These are phyloP conservation scores for Zygosaccharomyces bailii DNA, from an alignment of 805 yeast genomes.

Conservation along the genomic window DNA sequence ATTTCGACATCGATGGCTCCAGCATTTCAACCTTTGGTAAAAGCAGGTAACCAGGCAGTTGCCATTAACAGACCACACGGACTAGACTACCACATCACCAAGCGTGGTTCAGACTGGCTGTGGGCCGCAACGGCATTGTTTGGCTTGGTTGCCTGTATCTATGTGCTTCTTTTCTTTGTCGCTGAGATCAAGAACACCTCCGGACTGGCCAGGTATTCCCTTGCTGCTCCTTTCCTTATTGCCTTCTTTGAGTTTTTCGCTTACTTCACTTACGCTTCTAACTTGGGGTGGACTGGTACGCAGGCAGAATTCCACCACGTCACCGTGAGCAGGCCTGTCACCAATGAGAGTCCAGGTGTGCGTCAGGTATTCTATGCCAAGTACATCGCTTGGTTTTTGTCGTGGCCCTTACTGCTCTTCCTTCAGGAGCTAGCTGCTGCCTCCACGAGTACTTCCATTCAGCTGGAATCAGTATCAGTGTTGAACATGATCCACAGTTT, in stretches of 20 bases:
- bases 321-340: slow-evolving; percentile 25
- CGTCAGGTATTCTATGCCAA: slow-evolving; percentile 46
- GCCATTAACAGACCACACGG: slow-evolving; percentile 42
- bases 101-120: slow-evolving; percentile 63
- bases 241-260: slow-evolving; percentile 39
- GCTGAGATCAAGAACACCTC: slow-evolving; percentile 15
- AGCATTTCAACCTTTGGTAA: slow-evolving; percentile 3
- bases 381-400: slow-evolving; percentile 45
- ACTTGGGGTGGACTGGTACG: slow-evolving; percentile 44
- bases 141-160: slow-evolving; percentile 14
- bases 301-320: slow-evolving; percentile 42
- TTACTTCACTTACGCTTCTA: slow-evolving; percentile 46
- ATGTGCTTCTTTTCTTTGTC: slow-evolving; percentile 15
- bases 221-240: slow-evolving; percentile 36
- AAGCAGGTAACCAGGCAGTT: slow-evolving; percentile 40
- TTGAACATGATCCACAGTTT: slow-evolving; percentile 27
- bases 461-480: slow-evolving; percentile 13
- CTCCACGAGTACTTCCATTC: slow-evolving; percentile 10
- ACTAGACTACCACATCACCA: slow-evolving; percentile 50
- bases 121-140: slow-evolving; percentile 54
- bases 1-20: neutral
- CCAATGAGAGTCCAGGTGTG: slow-evolving; percentile 26
- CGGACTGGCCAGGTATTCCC: slow-evolving; percentile 15
- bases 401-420: slow-evolving; percentile 43
- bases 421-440: slow-evolving; percentile 23